Evolutionary conservation across 805 yeast genomes (phyloP), one percentile per base, ranked within the genome.

Genomic region (Candida jianshihensis): DNA sequence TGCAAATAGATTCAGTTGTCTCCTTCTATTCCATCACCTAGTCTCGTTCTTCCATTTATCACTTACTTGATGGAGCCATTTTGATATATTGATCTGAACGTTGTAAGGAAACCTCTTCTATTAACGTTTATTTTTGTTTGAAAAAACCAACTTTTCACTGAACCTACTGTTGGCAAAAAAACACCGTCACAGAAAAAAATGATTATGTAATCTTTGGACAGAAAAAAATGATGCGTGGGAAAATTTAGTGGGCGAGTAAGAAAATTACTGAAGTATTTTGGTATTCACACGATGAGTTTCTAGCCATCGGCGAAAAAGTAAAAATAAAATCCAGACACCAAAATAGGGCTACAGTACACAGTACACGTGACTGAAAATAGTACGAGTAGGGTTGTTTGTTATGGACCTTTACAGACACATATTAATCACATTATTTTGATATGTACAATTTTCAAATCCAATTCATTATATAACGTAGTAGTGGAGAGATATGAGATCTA

Each of bases 21-120:
- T n/a, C n/a, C n/a, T n/a, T n/a, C n/a, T n/a, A n/a, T n/a, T n/a
- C n/a, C n/a, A n/a, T n/a, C n/a, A n/a, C n/a, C n/a, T n/a, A n/a
- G n/a, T n/a, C n/a, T n/a, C n/a, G n/a, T n/a, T n/a, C n/a, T n/a
- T n/a, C n/a, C n/a, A n/a, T n/a, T 24, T 24, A 24, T 40, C 43
- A 61, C 67, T 61, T 61, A 62, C 67, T 60, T 54, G 69, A 64
- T 64, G 70, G 69, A 62, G 70, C 70, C 70, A 65, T 65, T 63
- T 56, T 58, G 43, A 42, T 38, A 39, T 43, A n/a, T 12, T 29
- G 24, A 12, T 11, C 5, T 18, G 11, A 19, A 29, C 31, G 31
- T 29, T 19, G 31, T 29, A 16, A 17, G 18, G 31, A 29, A n/a
- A 8, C 24, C 19, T 19, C n/a, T 9, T 15, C 6, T 20, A 29